Conservation (phyloP, 2,329 filamentous ascomycete genomes). For the Colletotrichum falcatum region DNA sequence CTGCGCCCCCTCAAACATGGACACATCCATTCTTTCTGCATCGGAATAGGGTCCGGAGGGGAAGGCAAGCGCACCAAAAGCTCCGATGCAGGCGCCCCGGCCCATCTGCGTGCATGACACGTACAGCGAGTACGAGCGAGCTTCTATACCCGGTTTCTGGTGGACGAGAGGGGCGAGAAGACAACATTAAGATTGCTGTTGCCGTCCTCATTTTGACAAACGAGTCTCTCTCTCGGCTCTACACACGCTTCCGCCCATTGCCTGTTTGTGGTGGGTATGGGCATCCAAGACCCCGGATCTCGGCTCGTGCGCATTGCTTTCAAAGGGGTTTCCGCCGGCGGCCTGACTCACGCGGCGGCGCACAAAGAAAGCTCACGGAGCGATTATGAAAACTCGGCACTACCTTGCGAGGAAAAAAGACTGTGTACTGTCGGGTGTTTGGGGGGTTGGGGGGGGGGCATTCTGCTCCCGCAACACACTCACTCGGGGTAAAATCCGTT, state of each 20-base stretch:
- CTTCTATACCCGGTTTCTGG: conserved; percentile 1
- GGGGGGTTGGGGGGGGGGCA: no score
- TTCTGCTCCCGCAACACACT: neutral
- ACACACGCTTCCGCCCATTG: neutral
- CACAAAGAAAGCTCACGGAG: neutral
- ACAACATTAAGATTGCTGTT: neutral
- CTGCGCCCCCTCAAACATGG: neutral
- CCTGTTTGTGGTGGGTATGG: neutral
- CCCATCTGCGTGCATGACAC: neutral
- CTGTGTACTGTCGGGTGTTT: neutral
- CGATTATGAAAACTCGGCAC: neutral
- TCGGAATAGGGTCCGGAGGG: neutral
- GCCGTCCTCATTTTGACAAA: neutral
- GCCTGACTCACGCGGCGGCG: neutral
- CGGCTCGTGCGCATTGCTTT: neutral
- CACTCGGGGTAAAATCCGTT: neutral
- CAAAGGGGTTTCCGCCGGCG: neutral
- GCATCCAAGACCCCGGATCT: neutral
- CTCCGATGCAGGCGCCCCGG: neutral
- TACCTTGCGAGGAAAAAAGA: neutral
- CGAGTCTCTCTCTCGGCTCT: neutral
- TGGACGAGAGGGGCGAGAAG: conserved; percentile 5
- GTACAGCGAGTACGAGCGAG: neutral
- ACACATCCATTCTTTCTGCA: neutral
- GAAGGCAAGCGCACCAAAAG: neutral